Evolutionary conservation across 2,329 filamentous ascomycete species (phyloP), one percentile per base, ranked within the genome.

Genomic region (Cladophialophora psammophila): DNA sequence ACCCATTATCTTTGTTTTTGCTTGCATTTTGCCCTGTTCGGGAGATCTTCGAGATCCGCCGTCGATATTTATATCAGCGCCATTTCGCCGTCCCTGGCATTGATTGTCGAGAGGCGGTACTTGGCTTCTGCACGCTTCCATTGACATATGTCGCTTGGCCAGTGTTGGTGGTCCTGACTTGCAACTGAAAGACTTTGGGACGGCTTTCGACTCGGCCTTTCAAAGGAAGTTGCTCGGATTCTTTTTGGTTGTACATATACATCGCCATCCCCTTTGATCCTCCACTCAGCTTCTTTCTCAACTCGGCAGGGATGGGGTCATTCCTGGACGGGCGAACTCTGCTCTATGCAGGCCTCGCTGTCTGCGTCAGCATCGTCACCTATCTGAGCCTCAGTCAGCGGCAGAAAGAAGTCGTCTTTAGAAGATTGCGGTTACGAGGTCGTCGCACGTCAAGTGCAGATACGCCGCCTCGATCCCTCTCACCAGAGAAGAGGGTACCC

Each of bases 401-500:
- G 18, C 79, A 79, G 67, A 77, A 79, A 31, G 77, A 78, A 67
- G 70, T 80, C 5, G 52, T 86, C 3, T 70, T 82, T 18, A 71
- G 73, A 62, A 76, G 79, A 62, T 66, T 85, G 5, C 74, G 73
- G 26, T 70, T 81, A 59, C 78, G 77, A 57, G 76, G 76, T 50
- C 78, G 80, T 64, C 80, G 79, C 68, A 72, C 77, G n/a, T 83
- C 83, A n/a, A 80, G 78, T 35, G 80, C 83, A 10, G 78, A 76
- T 67, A 86, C 84, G n/a, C 84, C 85, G 50, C 83, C 85, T 45
- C 80, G 81, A 59, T 86, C 84, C 1, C 70, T 86, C 9, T 85
- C 84, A 0, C 83, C 83, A 2, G 78, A 80, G n/a, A 84, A 83
- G 73, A 78, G 78, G 69, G 64, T 78, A 59, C 64, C 75, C 48